Evolutionary conservation across 2,329 filamentous ascomycete genomes (phyloP), one percentile per base, ranked within the genome.

Genomic region (Alternaria brassicae): DNA sequence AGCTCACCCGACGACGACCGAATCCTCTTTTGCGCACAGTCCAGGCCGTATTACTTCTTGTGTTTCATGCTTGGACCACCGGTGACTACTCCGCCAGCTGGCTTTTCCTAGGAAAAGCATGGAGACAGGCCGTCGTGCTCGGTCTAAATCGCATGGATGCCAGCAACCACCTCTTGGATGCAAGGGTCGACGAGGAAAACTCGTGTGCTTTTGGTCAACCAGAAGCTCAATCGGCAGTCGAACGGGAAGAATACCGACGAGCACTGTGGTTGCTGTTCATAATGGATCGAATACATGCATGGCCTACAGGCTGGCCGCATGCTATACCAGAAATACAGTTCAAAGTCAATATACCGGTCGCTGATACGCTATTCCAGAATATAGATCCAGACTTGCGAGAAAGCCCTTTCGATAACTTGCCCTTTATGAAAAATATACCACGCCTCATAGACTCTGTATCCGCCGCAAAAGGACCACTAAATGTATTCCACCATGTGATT

Each of bases 191-290:
- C 23, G 6, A 41, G 34, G 56, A 56, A 8, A 48, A 47, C 19
- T n/a, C 45, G 2, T 8, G 25, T 21, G 19, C 13, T 34, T 12
- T 50, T 17, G 57, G 61, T 19, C 60, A 41, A 36, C 15, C 23
- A 13, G 53, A 53, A 40, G 36, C 27, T 2, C 57, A 44, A 17
- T 66, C 63, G 3, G 37, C 53, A 13, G 47, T 69, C 1, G 70
- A 73, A 17, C 66, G 50, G 44, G 74, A 77, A 59, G 73, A 77
- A 42, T 64, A 58, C 19, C 60, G 73, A 34, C 61, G 74, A 52
- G 64, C 66, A 4, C 61, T 77, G 12, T 77, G 73, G 74, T 32
- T 71, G n/a, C 56, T 76, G 1, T 73, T 73, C 48, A 63, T 75
- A 6, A 58, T 72, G 61, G 74, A 77, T 52, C 61, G 72, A 23